Base-by-base conservation (phyloP, 2,329 filamentous ascomycete genomes). In the Ascochyta koolunga region DNA sequence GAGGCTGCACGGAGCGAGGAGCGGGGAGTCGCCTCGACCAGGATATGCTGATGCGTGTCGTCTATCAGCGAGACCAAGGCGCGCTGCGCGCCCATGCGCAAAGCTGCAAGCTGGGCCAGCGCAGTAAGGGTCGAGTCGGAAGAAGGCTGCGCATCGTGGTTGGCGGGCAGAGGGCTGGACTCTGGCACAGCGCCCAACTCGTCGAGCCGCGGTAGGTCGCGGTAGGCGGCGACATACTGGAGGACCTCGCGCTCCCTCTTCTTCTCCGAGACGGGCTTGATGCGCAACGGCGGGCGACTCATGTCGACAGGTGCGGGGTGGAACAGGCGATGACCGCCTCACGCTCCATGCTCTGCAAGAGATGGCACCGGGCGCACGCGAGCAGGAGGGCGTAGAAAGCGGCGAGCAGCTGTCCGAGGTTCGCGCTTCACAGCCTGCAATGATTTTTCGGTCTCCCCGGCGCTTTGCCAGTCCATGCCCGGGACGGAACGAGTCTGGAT, bases 11-110 rank as follows among this genome's bases (percentile, higher is more conserved):
- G 65, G 6, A 76, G 60, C 1, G 67, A 65, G 4, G 67, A 51
- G 22, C 61, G 49, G 16, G 69, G 61, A 1, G 74, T 76, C 6
- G 74, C 72, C 56, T 77, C 75, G 21, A 72, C 73, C 6, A 77
- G 63, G 27, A 77, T 66, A 42, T 75, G 71, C 47, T 76, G 71
- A 18, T 61, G 58, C 8, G 63, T 48, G 2, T 60, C 61, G 49
- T 76, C 74, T 37, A 77, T 60, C 9, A 77, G 59, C 3, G 74
- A 76, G 3, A 77, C 60, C 60, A 74, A 66, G 25, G 72, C 65
- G 16, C 74, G 66, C 22, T 64, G 54, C 15, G 60, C 68, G n/a
- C 64, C 56, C 35, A 76, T 63, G 15, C 72, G 67, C 25, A 75
- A 58, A 2, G 70, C 61, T 3, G 70, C 70, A 27, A 76, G 62